Percentiles rank a stretch among this genome's conserved stretches.
Evolutionary conservation across 1,284 basidiomycete species (phyloP).

Genomic region (Kwoniella shivajii): DNA sequence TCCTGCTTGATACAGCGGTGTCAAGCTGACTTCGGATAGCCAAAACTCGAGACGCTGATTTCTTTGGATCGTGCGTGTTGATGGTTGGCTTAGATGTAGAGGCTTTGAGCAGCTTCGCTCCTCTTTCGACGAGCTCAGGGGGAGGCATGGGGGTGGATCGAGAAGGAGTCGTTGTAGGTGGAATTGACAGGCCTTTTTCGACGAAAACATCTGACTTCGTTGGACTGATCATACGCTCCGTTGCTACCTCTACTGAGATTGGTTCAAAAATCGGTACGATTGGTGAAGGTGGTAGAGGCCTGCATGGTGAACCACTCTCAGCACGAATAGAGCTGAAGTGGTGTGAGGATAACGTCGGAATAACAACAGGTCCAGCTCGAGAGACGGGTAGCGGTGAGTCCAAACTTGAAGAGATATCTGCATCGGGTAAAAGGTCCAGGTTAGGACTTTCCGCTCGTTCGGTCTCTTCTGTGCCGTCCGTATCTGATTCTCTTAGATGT

Average conservation of each 20-base stretch:
- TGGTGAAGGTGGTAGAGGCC: constrained; percentile 15
- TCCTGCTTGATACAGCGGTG: constrained; percentile 19
- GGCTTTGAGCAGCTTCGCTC: constrained; percentile 8
- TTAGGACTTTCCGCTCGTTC: background rate
- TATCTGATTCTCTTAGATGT: background rate
- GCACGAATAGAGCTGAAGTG: constrained; percentile 26
- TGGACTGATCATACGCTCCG: background rate
- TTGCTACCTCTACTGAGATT: background rate
- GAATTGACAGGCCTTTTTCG: background rate
- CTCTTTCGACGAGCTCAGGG: constrained; percentile 13
- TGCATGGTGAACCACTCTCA: constrained; percentile 28
- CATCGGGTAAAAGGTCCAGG: background rate
- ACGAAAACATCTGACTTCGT: background rate
- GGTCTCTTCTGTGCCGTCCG: background rate
- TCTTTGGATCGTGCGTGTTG: background rate
- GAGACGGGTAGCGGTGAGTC: constrained; percentile 41
- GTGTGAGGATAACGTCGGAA: constrained; percentile 29
- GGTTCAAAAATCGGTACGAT: background rate
- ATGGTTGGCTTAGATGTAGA: background rate
- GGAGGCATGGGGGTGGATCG: constrained; percentile 10
- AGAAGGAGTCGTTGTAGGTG: constrained; percentile 4
- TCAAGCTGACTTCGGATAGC: constrained; percentile 35
- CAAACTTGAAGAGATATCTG: constrained; percentile 7
- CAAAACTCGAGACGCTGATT: constrained; percentile 15
- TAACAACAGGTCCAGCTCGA: constrained; percentile 41